A percentile compares a stretch with the other conserved stretches of the same genome.
Conservation (phyloP, 345 rosid species). For the Boechera retrofracta region DNA sequence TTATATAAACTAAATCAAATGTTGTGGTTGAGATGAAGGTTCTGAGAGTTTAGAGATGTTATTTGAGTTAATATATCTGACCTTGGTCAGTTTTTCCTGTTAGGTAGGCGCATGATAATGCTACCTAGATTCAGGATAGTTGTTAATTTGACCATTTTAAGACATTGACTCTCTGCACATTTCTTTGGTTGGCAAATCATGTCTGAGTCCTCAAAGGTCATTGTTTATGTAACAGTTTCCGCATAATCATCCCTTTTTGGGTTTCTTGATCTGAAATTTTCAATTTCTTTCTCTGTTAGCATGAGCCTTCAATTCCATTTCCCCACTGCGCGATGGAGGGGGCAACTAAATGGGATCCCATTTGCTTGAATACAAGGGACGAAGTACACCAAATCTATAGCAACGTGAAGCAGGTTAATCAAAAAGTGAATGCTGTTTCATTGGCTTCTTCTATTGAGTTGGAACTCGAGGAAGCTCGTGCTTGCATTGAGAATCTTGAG, state of each 20-base stretch:
- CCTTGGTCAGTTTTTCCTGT: background rate
- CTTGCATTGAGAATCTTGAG: conserved; percentile 68
- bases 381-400: conserved; percentile 56
- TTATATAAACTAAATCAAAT: background rate
- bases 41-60: conserved; percentile 9
- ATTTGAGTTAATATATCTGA: conserved; percentile 9
- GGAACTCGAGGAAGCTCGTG: conserved; percentile 68
- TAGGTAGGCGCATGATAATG: background rate
- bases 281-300: conserved; percentile 45
- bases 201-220: conserved; percentile 1
- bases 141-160: conserved; percentile 9
- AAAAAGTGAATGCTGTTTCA: conserved; percentile 65
- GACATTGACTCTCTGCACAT: conserved; percentile 4
- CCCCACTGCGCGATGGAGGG: conserved; percentile 79
- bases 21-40: conserved; percentile 24
- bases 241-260: background rate
- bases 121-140: conserved; percentile 3
- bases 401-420: conserved; percentile 56
- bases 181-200: background rate
- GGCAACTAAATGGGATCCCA: conserved; percentile 84
- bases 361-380: conserved; percentile 53
- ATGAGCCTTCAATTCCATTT: conserved; percentile 62
- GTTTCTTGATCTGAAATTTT: conserved; percentile 25
- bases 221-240: background rate
- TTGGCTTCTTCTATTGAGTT: conserved; percentile 64